These are phyloP conservation scores for Huntiella bhutanensis DNA, from an alignment of 2,329 filamentous ascomycete species.

Conservation along the genomic window DNA sequence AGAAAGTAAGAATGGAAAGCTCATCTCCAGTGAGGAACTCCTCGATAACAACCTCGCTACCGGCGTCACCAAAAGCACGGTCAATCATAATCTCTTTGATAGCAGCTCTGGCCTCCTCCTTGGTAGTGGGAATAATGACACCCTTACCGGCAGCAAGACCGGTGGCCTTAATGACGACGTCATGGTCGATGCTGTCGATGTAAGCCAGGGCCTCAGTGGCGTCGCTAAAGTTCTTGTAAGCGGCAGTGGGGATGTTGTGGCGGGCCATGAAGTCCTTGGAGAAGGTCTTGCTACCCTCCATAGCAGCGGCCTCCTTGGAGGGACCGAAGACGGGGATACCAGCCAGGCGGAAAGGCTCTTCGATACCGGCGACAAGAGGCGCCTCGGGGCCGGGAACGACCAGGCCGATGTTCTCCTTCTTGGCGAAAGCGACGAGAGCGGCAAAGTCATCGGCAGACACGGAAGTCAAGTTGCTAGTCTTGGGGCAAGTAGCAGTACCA, in stretches of 20 bases:
- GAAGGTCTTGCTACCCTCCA: conserved; percentile 95
- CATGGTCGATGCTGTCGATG: conserved; percentile 48
- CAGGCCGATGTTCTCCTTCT: conserved; percentile 55
- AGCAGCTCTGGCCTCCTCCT: conserved; percentile 64
- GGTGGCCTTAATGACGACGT: conserved; percentile 83
- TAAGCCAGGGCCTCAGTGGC: conserved; percentile 57
- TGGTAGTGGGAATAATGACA: conserved; percentile 69
- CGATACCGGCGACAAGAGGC: conserved; percentile 80
- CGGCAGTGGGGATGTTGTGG: conserved; percentile 75
- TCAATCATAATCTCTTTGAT: conserved; percentile 82
- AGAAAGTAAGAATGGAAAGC: conserved; percentile 77
- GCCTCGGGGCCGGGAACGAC: conserved; percentile 83
- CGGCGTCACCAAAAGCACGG: conserved; percentile 69
- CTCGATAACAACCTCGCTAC: conserved; percentile 85
- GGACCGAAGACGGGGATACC: conserved; percentile 76
- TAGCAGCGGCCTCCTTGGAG: conserved; percentile 60
- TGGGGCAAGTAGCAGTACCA: conserved; percentile 54
- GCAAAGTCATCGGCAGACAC: conserved; percentile 62
- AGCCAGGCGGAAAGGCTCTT: conserved; percentile 56
- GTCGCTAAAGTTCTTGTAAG: conserved; percentile 72
- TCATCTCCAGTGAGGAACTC: conserved; percentile 86
- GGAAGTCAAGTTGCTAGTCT: conserved; percentile 50
- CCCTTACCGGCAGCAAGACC: conserved; percentile 90
- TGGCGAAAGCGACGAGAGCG: conserved; percentile 55
- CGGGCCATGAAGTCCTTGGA: conserved; percentile 96